These are phyloP conservation scores for Grosmannia penicillata DNA, from an alignment of 2,329 filamentous ascomycete genomes.

Conservation along the genomic window DNA sequence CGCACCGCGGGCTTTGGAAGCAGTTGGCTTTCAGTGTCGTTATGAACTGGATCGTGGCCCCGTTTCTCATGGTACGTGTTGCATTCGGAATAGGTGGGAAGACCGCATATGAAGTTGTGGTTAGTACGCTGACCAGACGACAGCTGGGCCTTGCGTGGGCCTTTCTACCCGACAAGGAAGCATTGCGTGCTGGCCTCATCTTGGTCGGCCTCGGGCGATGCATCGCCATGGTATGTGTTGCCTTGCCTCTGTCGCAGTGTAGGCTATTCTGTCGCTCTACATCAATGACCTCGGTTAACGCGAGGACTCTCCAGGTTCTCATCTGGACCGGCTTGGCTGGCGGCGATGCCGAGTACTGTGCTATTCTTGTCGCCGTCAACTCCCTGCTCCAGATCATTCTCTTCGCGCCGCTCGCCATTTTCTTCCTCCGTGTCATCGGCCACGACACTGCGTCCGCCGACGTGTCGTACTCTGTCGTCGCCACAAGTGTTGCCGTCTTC, in stretches of 20 bases:
- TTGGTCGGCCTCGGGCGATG: slow-evolving; percentile 74
- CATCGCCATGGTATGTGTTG: slow-evolving; percentile 63
- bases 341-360: slow-evolving; percentile 71
- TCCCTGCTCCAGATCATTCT: slow-evolving; percentile 61
- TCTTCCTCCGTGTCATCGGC: slow-evolving; percentile 59
- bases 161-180: slow-evolving; percentile 43
- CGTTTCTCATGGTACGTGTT: slow-evolving; percentile 57
- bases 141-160: slow-evolving; percentile 55
- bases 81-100: not conserved
- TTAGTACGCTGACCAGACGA: not conserved
- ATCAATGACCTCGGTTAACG: not conserved
- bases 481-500: slow-evolving; percentile 71
- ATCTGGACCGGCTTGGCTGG: slow-evolving; percentile 61
- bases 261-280: not conserved
- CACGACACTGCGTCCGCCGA: slow-evolving; percentile 18
- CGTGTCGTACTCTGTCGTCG: slow-evolving; percentile 50
- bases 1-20: slow-evolving; percentile 50
- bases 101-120: too few relatives aligned
- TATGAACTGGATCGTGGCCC: slow-evolving; percentile 72
- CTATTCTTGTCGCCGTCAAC: slow-evolving; percentile 62
- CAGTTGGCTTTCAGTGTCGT: slow-evolving; percentile 66
- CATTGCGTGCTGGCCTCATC: slow-evolving; percentile 53
- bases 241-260: too few relatives aligned
- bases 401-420: slow-evolving; percentile 52
- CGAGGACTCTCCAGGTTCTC: slow-evolving; percentile 26